Conservation (phyloP, 108 stramenopile genomes). For the Cylindrotheca fusiformis region DNA sequence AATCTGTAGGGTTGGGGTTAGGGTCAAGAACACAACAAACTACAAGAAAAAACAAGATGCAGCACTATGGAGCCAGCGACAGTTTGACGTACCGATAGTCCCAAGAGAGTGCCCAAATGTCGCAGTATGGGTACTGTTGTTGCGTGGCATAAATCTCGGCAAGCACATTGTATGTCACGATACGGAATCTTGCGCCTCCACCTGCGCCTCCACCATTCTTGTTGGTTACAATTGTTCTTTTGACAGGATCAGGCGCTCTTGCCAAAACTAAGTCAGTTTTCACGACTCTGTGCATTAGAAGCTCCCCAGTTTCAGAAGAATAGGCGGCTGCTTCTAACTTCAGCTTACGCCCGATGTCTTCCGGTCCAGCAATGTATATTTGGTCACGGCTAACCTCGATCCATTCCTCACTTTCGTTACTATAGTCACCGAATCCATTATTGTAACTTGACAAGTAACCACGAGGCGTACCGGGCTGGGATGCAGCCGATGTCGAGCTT, state of each 20-base stretch:
- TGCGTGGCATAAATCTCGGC: constrained; percentile 99
- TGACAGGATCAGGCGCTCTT: constrained; percentile 78
- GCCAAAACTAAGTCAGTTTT: constrained; percentile 86
- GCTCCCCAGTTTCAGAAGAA: constrained; percentile 73
- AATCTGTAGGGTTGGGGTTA: constrained; percentile 40
- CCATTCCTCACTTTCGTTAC: constrained; percentile 61
- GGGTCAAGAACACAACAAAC: not conserved
- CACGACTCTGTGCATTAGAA: constrained; percentile 83
- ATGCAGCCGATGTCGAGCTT: constrained; percentile 16
- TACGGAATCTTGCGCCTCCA: constrained; percentile 82
- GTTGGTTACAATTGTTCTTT: constrained; percentile 70
- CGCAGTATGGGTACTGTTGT: constrained; percentile 97
- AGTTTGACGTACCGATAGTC: constrained; percentile 65
- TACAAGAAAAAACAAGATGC: not conserved
- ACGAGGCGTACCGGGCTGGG: constrained; percentile 46
- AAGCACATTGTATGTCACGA: constrained; percentile 95
- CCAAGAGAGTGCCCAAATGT: constrained; percentile 95
- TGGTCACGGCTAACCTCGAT: constrained; percentile 77
- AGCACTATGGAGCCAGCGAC: not conserved
- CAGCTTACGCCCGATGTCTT: constrained; percentile 79
- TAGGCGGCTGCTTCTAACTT: constrained; percentile 82
- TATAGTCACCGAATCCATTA: constrained; percentile 25
- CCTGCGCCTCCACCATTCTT: constrained; percentile 62
- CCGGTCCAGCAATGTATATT: constrained; percentile 66
- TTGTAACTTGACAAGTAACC: constrained; percentile 42